Conservation (phyloP, 768 basidiomycete species). For the Harrya chromipes region DNA sequence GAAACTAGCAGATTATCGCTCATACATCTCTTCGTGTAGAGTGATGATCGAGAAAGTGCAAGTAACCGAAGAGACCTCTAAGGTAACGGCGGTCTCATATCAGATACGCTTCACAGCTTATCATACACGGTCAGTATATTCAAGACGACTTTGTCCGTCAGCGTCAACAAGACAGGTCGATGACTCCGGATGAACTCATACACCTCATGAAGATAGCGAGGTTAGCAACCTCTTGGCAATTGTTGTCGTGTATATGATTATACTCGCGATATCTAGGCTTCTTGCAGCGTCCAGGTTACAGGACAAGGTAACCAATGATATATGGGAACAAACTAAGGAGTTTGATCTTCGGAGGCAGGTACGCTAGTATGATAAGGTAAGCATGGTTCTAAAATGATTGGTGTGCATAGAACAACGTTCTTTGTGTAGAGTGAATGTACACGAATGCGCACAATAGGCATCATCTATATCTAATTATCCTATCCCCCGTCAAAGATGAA, state of each 20-base stretch:
- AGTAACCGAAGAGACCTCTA: conserved; percentile 53
- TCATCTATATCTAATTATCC: not conserved
- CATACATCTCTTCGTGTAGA: conserved; percentile 60
- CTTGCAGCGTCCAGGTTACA: conserved; percentile 61
- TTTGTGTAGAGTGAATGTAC: not conserved
- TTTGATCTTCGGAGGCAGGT: conserved; percentile 47
- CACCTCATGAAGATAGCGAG: conserved; percentile 66
- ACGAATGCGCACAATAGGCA: not conserved
- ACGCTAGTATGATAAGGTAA: conserved; percentile 13
- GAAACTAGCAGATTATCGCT: conserved; percentile 53
- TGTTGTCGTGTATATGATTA: not conserved
- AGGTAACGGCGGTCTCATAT: conserved; percentile 38
- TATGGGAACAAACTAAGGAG: conserved; percentile 65
- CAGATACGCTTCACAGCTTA: not conserved
- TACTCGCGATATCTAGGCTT: conserved; percentile 40
- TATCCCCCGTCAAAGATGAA: conserved; percentile 10
- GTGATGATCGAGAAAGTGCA: conserved; percentile 43
- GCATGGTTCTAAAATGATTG: not conserved
- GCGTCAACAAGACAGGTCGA: conserved; percentile 36
- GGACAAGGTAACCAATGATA: conserved; percentile 48
- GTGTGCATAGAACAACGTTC: not conserved
- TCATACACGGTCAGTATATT: conserved; percentile 50
- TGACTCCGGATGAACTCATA: conserved; percentile 61
- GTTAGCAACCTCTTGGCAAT: conserved; percentile 36
- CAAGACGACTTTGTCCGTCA: conserved; percentile 68